Percentiles rank a stretch among this genome's conserved stretches.
Evolutionary conservation across 2,329 filamentous ascomycete species (phyloP).

Genomic region (Penicillium sp.): DNA sequence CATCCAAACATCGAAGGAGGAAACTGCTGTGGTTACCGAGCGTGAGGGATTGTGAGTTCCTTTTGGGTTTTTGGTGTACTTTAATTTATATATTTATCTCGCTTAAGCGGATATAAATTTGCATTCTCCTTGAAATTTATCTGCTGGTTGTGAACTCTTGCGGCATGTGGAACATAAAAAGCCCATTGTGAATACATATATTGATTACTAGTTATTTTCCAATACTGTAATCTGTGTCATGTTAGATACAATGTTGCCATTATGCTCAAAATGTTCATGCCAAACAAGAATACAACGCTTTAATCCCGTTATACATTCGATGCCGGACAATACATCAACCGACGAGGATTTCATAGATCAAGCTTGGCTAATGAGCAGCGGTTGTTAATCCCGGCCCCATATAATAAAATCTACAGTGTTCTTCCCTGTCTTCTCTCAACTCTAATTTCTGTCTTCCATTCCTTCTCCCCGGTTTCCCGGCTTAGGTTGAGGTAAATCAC

Average conservation of each 20-base stretch:
- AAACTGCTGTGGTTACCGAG: neutral
- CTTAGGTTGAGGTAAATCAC: neutral
- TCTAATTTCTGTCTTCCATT: neutral
- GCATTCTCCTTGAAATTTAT: neutral
- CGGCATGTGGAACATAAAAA: neutral
- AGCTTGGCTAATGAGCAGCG: neutral
- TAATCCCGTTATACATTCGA: neutral
- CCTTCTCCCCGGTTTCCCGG: neutral
- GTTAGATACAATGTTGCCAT: neutral
- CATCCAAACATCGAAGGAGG: neutral
- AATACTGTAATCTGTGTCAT: neutral
- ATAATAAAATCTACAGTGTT: neutral
- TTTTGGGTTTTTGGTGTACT: neutral
- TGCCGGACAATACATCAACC: neutral
- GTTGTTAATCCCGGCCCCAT: neutral
- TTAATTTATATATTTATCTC: neutral
- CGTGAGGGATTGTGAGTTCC: neutral
- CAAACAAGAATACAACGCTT: neutral
- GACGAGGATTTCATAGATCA: neutral
- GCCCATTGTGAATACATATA: neutral
- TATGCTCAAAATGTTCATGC: neutral
- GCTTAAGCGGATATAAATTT: neutral
- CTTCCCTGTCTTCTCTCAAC: neutral
- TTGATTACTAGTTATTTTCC: neutral
- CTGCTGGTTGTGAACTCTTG: neutral